phyloP scores from a whole-genome alignment of 257 asterid species.

The Nicotiana attenuata region DNA sequence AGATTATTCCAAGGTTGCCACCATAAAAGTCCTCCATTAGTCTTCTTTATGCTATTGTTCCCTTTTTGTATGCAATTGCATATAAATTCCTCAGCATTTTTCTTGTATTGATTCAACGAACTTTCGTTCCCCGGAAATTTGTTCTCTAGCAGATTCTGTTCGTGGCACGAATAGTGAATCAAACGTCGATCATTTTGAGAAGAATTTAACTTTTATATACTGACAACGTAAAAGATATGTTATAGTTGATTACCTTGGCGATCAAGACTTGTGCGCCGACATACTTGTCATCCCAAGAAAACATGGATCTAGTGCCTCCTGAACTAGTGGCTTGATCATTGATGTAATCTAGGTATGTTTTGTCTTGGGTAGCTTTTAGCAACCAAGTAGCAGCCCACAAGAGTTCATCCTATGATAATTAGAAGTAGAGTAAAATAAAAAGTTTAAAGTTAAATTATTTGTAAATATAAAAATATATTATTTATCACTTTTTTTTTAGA shows the following conservation, averaged over 20 bases:
- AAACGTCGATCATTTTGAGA: neutral
- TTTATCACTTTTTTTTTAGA: too few species aligned
- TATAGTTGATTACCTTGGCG: constrained; percentile 29
- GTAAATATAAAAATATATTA: too few species aligned
- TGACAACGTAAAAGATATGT: neutral
- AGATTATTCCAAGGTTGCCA: constrained; percentile 43
- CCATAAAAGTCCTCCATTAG: constrained; percentile 45
- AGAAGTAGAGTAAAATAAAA: too few species aligned
- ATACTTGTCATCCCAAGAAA: constrained; percentile 71
- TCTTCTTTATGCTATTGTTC: constrained; percentile 21
- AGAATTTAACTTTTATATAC: neutral
- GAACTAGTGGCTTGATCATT: neutral
- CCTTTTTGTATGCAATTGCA: constrained; percentile 56
- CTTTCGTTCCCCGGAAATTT: constrained; percentile 19
- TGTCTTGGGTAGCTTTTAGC: constrained; percentile 35
- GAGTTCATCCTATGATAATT: constrained; percentile 43
- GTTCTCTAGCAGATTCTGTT: constrained; percentile 31
- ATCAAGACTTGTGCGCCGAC: constrained; percentile 47
- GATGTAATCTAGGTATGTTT: constrained; percentile 22
- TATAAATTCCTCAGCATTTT: constrained; percentile 35
- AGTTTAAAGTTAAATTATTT: too few species aligned
- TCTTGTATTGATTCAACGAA: constrained; percentile 17
- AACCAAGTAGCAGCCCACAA: constrained; percentile 74
- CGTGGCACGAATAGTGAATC: neutral
- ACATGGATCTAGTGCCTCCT: constrained; percentile 42